Conservation (phyloP, 371 early-diverging fungal species). For the Actinomucor elegans region DNA sequence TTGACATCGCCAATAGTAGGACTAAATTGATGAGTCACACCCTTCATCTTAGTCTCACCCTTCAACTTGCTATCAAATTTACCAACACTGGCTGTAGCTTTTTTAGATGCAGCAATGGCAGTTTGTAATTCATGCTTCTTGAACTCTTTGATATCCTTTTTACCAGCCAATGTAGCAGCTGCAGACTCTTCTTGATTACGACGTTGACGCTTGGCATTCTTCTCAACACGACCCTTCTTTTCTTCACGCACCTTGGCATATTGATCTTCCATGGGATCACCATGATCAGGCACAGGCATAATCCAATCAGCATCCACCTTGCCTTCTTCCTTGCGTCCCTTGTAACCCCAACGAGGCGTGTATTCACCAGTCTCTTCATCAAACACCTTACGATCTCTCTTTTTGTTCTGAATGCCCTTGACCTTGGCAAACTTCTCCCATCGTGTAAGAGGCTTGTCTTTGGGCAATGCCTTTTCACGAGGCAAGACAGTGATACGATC, state of each 20-base stretch:
- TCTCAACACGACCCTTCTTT: slow-evolving; percentile 85
- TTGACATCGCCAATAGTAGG: slow-evolving; percentile 55
- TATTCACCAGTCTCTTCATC: slow-evolving; percentile 90
- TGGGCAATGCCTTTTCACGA: slow-evolving; percentile 92
- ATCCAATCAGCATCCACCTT: slow-evolving; percentile 82
- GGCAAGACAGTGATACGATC: slow-evolving; percentile 68
- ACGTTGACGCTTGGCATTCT: slow-evolving; percentile 81
- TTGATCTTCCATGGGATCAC: slow-evolving; percentile 86
- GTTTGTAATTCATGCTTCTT: slow-evolving; percentile 72
- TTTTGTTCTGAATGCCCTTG: slow-evolving; percentile 95
- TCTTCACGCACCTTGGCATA: slow-evolving; percentile 73
- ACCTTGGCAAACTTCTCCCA: slow-evolving; percentile 99
- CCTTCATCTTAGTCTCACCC: slow-evolving; percentile 81
- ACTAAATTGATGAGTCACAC: slow-evolving; percentile 74
- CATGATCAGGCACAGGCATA: slow-evolving; percentile 83
- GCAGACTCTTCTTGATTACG: slow-evolving; percentile 82
- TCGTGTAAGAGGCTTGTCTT: slow-evolving; percentile 85
- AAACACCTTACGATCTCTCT: slow-evolving; percentile 80
- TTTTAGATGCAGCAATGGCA: slow-evolving; percentile 67
- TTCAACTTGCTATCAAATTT: slow-evolving; percentile 81
- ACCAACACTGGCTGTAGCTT: slow-evolving; percentile 87
- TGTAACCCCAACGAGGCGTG: slow-evolving; percentile 91
- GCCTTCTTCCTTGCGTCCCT: slow-evolving; percentile 65
- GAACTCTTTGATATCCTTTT: slow-evolving; percentile 45
- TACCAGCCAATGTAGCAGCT: slow-evolving; percentile 53